Conservation (phyloP, 176 grass and related monocot genomes). For the Aegilops longissima region DNA sequence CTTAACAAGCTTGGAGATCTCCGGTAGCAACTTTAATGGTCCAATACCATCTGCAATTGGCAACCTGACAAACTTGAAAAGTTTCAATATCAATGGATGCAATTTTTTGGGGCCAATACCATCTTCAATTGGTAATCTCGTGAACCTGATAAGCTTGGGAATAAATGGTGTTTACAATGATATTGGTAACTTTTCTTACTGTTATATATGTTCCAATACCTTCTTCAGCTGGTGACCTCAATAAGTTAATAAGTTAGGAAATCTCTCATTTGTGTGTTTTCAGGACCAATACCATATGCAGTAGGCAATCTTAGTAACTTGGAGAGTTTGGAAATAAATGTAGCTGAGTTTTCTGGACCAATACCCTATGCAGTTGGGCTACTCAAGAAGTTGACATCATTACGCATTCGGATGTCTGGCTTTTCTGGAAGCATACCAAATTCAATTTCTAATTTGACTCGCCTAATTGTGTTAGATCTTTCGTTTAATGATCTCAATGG, state of each 20-base stretch:
- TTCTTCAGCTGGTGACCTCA: not conserved
- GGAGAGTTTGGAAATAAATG: not conserved
- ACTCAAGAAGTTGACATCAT: not conserved
- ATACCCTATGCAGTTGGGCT: not conserved
- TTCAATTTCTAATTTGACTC: slow-evolving; percentile 39
- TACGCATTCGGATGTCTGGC: not conserved
- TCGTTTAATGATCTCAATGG: not conserved
- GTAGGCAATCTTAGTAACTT: not conserved
- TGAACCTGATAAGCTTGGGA: not conserved
- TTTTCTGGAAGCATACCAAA: slow-evolving; percentile 25
- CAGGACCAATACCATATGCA: not conserved
- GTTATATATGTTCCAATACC: not conserved
- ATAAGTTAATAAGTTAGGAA: not conserved
- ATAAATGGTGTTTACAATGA: not conserved
- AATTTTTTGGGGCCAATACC: not conserved
- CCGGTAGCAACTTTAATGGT: rapidly evolving
- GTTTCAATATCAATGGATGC: not conserved
- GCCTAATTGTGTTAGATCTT: not conserved
- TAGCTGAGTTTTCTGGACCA: not conserved
- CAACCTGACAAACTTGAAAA: not conserved
- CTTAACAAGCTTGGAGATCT: not conserved
- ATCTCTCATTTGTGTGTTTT: not conserved
- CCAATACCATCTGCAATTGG: not conserved
- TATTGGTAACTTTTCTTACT: too few species aligned
- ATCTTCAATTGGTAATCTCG: not conserved